Evolutionary conservation across 1,284 basidiomycete genomes (phyloP).

Genomic region (Papiliotrema nemorosa): DNA sequence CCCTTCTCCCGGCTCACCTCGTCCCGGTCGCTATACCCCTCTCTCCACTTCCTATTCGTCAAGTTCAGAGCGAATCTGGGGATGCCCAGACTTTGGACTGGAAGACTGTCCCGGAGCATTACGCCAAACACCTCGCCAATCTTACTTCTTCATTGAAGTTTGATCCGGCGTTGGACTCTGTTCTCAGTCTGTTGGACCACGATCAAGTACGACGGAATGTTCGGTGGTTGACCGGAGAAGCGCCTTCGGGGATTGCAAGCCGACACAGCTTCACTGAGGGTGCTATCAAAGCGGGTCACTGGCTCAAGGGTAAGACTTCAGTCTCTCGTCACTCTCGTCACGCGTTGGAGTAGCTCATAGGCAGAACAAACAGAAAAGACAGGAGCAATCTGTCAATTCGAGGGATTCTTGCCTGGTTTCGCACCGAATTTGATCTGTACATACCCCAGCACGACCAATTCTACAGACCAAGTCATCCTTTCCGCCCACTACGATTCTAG

Average conservation of each 20-base stretch:
- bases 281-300: slow-evolving; percentile 64
- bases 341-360: background rate
- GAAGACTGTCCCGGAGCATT: slow-evolving; percentile 31
- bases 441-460: slow-evolving; percentile 50
- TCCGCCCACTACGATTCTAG: slow-evolving; percentile 82
- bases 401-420: slow-evolving; percentile 65
- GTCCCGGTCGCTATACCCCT: slow-evolving; percentile 44
- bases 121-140: slow-evolving; percentile 40
- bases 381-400: slow-evolving; percentile 67
- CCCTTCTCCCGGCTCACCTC: slow-evolving; percentile 40
- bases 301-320: slow-evolving; percentile 62
- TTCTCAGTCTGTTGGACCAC: slow-evolving; percentile 58
- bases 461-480: slow-evolving; percentile 55
- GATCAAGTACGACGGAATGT: slow-evolving; percentile 65
- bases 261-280: slow-evolving; percentile 74
- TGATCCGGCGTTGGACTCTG: slow-evolving; percentile 31
- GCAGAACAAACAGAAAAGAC: slow-evolving; percentile 59
- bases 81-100: slow-evolving; percentile 11
- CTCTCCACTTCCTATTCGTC: slow-evolving; percentile 6
- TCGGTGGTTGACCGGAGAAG: slow-evolving; percentile 77
- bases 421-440: slow-evolving; percentile 76
- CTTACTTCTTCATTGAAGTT: slow-evolving; percentile 41
- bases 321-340: background rate
- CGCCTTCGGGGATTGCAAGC: slow-evolving; percentile 59
- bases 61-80: no score